A percentile compares a stretch with the other conserved stretches of the same genome.
phyloP scores from a whole-genome alignment of 2,329 filamentous ascomycete species.

The Alternaria panax region DNA sequence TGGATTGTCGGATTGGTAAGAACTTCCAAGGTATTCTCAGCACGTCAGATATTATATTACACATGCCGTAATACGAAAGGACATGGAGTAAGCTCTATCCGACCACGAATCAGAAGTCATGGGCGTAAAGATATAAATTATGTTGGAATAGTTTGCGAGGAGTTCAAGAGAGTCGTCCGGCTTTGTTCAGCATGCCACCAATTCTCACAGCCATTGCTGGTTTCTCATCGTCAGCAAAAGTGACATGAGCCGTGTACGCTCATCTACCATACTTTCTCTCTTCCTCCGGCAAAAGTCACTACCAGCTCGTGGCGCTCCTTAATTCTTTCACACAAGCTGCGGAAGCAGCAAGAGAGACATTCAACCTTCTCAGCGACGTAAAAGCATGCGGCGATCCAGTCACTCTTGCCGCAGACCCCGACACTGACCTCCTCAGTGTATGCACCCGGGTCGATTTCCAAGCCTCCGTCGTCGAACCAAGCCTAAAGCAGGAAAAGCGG shows the following conservation, averaged over 20 bases:
- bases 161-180: too few species aligned
- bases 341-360: too few species aligned
- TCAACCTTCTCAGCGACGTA: too few species aligned
- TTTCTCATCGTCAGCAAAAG: conserved; percentile 61
- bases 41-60: too few species aligned
- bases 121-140: too few species aligned
- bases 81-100: too few species aligned
- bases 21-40: too few species aligned
- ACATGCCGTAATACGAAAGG: too few species aligned
- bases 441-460: conserved; percentile 66
- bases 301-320: conserved; percentile 56
- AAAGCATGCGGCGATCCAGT: too few species aligned
- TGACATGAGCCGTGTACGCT: conserved; percentile 61
- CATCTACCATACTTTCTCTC: conserved; percentile 68
- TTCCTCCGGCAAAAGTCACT: conserved; percentile 43
- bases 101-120: too few species aligned
- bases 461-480: conserved; percentile 55
- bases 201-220: conserved; percentile 67
- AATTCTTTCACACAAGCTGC: conserved; percentile 55
- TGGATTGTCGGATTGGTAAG: too few species aligned
- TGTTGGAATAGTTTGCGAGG: too few species aligned
- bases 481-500: conserved; percentile 60
- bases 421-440: conserved; percentile 52
- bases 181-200: conserved; percentile 52
- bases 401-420: conserved; percentile 51